These are phyloP conservation scores for Botrytis hyacinthi DNA, from an alignment of 2,329 filamentous ascomycete genomes.

Conservation along the genomic window DNA sequence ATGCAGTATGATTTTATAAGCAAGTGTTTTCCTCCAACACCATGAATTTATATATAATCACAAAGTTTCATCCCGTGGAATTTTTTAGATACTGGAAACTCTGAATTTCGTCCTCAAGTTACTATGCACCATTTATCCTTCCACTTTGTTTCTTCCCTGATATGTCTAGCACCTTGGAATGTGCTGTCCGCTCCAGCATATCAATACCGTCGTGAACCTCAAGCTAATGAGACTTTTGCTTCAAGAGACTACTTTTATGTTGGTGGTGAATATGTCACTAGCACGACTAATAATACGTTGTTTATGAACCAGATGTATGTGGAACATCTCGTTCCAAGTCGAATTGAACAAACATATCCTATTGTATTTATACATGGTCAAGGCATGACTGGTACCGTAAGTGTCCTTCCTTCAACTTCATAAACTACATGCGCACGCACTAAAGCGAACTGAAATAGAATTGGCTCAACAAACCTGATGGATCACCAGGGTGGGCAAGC, in stretches of 20 bases:
- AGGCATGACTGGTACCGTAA: slow-evolving; percentile 33
- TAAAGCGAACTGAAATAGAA: slow-evolving; percentile 34
- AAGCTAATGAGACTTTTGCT: not conserved
- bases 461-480: slow-evolving; percentile 50
- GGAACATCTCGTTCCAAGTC: slow-evolving; percentile 46
- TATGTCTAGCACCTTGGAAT: not conserved
- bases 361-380: slow-evolving; percentile 34
- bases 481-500: slow-evolving; percentile 47
- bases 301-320: slow-evolving; percentile 51
- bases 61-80: not conserved
- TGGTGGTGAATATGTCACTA: slow-evolving; percentile 32
- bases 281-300: slow-evolving; percentile 16
- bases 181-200: not conserved
- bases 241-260: slow-evolving; percentile 32
- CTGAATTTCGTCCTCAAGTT: not conserved
- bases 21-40: not conserved
- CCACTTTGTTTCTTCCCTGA: not conserved
- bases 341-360: slow-evolving; percentile 25
- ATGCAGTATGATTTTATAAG: not conserved
- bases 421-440: not conserved
- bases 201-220: not conserved
- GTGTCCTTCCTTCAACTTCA: slow-evolving; percentile 8
- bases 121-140: not conserved
- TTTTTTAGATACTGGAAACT: not conserved
- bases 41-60: not conserved